These are phyloP conservation scores for Diaporthe sp. DNA, from an alignment of 2,329 filamentous ascomycete genomes.

Conservation along the genomic window DNA sequence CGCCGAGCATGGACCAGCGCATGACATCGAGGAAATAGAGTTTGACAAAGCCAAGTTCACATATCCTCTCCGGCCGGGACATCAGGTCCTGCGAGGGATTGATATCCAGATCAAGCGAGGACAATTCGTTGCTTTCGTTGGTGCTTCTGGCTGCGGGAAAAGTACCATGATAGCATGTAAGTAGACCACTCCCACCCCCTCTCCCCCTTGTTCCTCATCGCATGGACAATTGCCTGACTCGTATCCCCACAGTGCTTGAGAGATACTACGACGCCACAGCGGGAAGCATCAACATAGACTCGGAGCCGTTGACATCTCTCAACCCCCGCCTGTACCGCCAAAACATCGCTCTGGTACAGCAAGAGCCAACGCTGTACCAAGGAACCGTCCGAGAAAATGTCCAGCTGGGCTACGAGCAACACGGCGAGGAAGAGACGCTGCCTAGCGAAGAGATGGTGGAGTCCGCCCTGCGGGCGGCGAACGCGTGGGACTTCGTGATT, in stretches of 20 bases:
- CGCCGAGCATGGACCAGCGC: not conserved
- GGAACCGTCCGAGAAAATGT: slow-evolving; percentile 56
- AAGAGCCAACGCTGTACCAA: slow-evolving; percentile 70
- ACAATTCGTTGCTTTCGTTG: slow-evolving; percentile 50
- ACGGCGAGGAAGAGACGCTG: not conserved
- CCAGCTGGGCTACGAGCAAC: slow-evolving; percentile 47
- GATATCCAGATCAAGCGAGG: slow-evolving; percentile 15
- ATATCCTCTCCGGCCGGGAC: not conserved
- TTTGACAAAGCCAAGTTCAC: not conserved
- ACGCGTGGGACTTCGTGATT: slow-evolving; percentile 46
- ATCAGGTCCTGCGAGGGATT: slow-evolving; percentile 1
- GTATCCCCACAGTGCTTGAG: slow-evolving; percentile 60
- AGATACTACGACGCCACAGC: slow-evolving; percentile 58
- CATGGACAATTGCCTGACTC: not conserved
- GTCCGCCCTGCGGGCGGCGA: slow-evolving; percentile 48
- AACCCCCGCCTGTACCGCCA: slow-evolving; percentile 60
- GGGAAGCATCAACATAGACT: slow-evolving; percentile 67
- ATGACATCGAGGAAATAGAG: not conserved
- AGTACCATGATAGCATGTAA: slow-evolving; percentile 50
- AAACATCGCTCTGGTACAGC: slow-evolving; percentile 69
- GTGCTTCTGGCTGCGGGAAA: slow-evolving; percentile 50
- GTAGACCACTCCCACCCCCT: not conserved
- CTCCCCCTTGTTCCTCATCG: too few relatives aligned
- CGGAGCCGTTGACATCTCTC: slow-evolving; percentile 66
- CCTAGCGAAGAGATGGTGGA: slow-evolving; percentile 44